Base-by-base conservation (phyloP, 805 yeast genomes). In the Ascoidea rubescens region DNA sequence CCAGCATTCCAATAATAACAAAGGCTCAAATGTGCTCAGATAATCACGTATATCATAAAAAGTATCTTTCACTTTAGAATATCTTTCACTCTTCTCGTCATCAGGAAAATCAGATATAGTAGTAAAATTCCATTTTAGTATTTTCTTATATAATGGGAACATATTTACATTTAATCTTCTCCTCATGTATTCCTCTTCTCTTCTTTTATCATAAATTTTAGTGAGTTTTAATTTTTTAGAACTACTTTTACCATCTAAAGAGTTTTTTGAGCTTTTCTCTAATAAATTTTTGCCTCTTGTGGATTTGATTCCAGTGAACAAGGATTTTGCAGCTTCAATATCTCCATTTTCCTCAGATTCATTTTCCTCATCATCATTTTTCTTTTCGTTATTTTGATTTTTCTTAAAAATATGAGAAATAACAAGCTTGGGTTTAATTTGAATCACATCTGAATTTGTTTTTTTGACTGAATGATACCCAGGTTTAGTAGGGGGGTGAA, bases 1-100 rank as follows among this genome's bases (percentile, higher is more conserved):
- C 97, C 98, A 95, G 56, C 96, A 86, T 67, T 93, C 99, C 46
- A 91, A 67, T 62, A 90, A 67, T 47, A 93, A 68, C 47, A 93
- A 71, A 0, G 99, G 99, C 57, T 82, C 86, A 64, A 87, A 84
- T 1, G 77, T 72, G 43, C 71, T 69, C 49, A 76, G 77, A 61
- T 95, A 93, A 2, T 84, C 88, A n/a, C 68, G 70, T 4, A 80
- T 79, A 50, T 76, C 68, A 0, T 60, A 53, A 61, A 87, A 93
- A 1, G 66, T 60, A 57, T 80, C 80, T 32, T 77, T 75, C 5
- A 87, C 82, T 0, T 69, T 64, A 1, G 61, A 59, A 59, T 76
- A 78, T 1, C 65, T 60, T 4, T 66, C 65, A 1, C 61, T 59
- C 1, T 65, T 65, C 4, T 71, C 75, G 31, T 72, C 77, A n/a